phyloP scores from a whole-genome alignment of 2,329 filamentous ascomycete species.

The Magnaporthales sp. region DNA sequence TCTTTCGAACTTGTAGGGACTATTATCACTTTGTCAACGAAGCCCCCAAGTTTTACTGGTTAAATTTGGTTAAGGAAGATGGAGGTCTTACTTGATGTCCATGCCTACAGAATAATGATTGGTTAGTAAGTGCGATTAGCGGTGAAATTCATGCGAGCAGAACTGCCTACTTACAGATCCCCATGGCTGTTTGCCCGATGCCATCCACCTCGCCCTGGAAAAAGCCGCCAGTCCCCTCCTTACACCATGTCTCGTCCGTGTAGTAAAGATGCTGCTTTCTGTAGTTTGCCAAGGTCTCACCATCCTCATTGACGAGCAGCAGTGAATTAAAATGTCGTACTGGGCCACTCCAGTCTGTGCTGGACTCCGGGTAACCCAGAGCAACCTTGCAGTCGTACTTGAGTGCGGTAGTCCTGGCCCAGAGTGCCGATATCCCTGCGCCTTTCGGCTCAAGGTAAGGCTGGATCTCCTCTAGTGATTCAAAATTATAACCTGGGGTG shows the following conservation, averaged over 20 bases:
- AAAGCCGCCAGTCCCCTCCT: slow-evolving; percentile 45
- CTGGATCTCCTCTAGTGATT: slow-evolving; percentile 55
- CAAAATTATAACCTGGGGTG: slow-evolving; percentile 64
- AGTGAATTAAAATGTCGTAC: slow-evolving; percentile 44
- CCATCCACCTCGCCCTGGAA: slow-evolving; percentile 33
- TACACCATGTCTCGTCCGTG: slow-evolving; percentile 53
- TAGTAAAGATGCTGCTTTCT: slow-evolving; percentile 50
- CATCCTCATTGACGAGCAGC: slow-evolving; percentile 47
- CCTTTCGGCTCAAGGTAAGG: slow-evolving; percentile 61
- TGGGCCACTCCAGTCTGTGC: slow-evolving; percentile 11
- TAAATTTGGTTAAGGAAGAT: not conserved
- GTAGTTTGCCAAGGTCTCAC: slow-evolving; percentile 53
- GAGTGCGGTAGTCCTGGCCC: slow-evolving; percentile 59
- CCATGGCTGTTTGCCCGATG: slow-evolving; percentile 44
- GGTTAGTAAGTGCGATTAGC: not conserved
- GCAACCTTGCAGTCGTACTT: slow-evolving; percentile 60
- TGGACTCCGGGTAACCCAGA: slow-evolving; percentile 66
- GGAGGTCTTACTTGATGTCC: slow-evolving; percentile 47
- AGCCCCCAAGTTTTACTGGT: not conserved
- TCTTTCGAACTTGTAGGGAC: slow-evolving; percentile 41
- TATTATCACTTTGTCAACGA: slow-evolving; percentile 12
- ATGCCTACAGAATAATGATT: slow-evolving; percentile 28
- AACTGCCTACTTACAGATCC: slow-evolving; percentile 42
- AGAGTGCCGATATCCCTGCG: slow-evolving; percentile 59
- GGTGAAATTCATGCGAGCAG: not conserved